A percentile compares a stretch with the other conserved stretches of the same genome.
phyloP scores from a whole-genome alignment of 2,329 filamentous ascomycete species.

The Penicillium hordei region DNA sequence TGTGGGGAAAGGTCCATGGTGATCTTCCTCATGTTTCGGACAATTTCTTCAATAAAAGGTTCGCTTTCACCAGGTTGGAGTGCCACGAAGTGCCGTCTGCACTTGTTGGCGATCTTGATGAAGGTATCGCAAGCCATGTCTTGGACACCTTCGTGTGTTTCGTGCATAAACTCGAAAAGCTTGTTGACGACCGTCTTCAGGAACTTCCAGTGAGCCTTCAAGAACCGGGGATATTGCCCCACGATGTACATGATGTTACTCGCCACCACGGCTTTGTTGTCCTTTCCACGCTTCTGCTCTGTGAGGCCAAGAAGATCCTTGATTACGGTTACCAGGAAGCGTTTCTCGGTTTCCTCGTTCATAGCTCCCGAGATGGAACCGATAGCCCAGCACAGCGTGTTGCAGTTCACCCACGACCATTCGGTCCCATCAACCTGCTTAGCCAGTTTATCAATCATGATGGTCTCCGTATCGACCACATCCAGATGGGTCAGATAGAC shows the following conservation, averaged over 20 bases:
- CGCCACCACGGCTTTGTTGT: slow-evolving; percentile 98
- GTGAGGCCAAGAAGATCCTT: slow-evolving; percentile 96
- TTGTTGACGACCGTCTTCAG: slow-evolving; percentile 99
- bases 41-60: slow-evolving; percentile 98
- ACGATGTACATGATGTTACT: slow-evolving; percentile 99
- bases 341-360: slow-evolving; percentile 99
- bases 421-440: slow-evolving; percentile 92
- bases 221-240: slow-evolving; percentile 93
- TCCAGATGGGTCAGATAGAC: slow-evolving; percentile 97
- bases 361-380: slow-evolving; percentile 97
- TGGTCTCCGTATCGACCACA: slow-evolving; percentile 94
- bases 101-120: slow-evolving; percentile 99
- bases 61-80: slow-evolving; percentile 91
- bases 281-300: slow-evolving; percentile 98
- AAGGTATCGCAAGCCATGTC: slow-evolving; percentile 99
- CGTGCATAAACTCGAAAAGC: slow-evolving; percentile 99
- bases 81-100: slow-evolving; percentile 94
- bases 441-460: slow-evolving; percentile 98
- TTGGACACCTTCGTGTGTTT: slow-evolving; percentile 98
- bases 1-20: slow-evolving; percentile 93
- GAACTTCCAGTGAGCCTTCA: slow-evolving; percentile 99
- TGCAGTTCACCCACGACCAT: slow-evolving; percentile 99
- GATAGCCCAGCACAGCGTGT: slow-evolving; percentile 98
- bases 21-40: slow-evolving; percentile 91
- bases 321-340: slow-evolving; percentile 96